These are phyloP conservation scores for Cydonia oblonga DNA, from an alignment of 331 rosid species.

Conservation along the genomic window DNA sequence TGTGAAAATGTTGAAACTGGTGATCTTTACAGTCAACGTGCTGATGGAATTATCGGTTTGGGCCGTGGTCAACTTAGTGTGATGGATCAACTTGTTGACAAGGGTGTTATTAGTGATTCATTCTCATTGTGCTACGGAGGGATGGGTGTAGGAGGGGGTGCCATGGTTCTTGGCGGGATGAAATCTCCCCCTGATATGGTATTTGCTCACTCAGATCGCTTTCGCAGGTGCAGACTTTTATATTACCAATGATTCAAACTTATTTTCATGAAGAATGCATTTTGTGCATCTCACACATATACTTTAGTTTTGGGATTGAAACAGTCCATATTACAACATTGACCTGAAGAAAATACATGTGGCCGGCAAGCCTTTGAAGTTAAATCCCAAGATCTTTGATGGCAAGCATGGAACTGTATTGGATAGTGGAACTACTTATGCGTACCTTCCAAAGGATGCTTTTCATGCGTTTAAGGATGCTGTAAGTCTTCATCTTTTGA, in stretches of 20 bases:
- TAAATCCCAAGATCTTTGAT: constrained; percentile 28
- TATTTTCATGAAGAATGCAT: background rate
- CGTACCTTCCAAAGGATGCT: constrained; percentile 39
- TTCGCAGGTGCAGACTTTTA: constrained; percentile 27
- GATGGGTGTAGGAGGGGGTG: constrained; percentile 51
- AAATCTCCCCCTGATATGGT: constrained; percentile 40
- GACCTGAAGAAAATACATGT: constrained; percentile 39
- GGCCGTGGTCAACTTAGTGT: constrained; percentile 46
- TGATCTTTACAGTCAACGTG: constrained; percentile 43
- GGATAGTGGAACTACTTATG: constrained; percentile 55
- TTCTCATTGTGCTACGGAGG: constrained; percentile 48
- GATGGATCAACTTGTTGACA: constrained; percentile 45
- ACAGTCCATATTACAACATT: constrained; percentile 47
- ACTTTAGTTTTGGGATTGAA: constrained; percentile 28
- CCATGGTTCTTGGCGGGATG: constrained; percentile 42
- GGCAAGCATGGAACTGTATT: constrained; percentile 39
- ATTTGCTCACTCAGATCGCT: constrained; percentile 34
- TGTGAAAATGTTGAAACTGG: constrained; percentile 45
- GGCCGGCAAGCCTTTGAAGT: constrained; percentile 35
- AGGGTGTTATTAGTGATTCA: constrained; percentile 34
- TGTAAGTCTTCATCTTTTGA: constrained; percentile 15
- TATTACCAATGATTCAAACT: background rate
- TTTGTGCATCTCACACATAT: constrained; percentile 30
- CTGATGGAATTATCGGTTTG: constrained; percentile 50
- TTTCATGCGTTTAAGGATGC: constrained; percentile 28